Evolutionary conservation across 129 eudicot genomes (phyloP).

Genomic region (Tagetes patula): DNA sequence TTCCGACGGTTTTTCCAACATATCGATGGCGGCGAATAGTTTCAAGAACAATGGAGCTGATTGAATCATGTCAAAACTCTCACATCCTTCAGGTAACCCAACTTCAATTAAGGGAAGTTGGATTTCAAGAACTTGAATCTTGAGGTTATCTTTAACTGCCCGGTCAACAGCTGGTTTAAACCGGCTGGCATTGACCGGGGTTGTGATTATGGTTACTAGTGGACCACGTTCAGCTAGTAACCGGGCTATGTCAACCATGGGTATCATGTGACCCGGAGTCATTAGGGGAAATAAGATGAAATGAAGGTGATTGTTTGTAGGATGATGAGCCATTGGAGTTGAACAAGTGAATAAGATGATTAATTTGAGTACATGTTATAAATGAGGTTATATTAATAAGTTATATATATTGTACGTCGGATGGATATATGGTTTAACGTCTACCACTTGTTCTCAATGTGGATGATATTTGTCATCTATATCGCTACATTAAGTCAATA

Average conservation of each 20-base stretch:
- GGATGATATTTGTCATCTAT: slow-evolving; percentile 6
- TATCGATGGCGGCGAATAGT: slow-evolving; percentile 18
- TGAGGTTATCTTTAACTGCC: slow-evolving; percentile 22
- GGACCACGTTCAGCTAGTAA: slow-evolving; percentile 38
- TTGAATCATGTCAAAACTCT: slow-evolving; percentile 31
- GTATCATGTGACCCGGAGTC: slow-evolving; percentile 47
- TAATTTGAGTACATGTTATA: not conserved
- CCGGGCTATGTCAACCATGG: slow-evolving; percentile 48
- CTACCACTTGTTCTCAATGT: slow-evolving; percentile 9
- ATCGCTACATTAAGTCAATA: too few species aligned
- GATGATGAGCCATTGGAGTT: slow-evolving; percentile 20
- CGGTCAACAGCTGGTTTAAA: slow-evolving; percentile 27
- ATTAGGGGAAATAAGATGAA: slow-evolving; percentile 42
- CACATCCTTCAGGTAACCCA: slow-evolving; percentile 45
- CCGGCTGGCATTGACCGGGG: slow-evolving; percentile 36
- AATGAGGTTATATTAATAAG: not conserved
- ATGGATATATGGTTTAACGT: not conserved
- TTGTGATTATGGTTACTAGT: slow-evolving; percentile 31
- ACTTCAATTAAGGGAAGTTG: slow-evolving; percentile 17
- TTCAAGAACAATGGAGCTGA: slow-evolving; percentile 7
- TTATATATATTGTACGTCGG: not conserved
- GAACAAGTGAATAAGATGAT: too few species aligned
- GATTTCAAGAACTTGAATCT: slow-evolving; percentile 36
- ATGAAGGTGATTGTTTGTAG: slow-evolving; percentile 24
- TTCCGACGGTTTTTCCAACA: slow-evolving; percentile 34